Evolutionary conservation across 192 early-diverging fungal species (phyloP).

Genomic region (Coemansia guatemalensis): DNA sequence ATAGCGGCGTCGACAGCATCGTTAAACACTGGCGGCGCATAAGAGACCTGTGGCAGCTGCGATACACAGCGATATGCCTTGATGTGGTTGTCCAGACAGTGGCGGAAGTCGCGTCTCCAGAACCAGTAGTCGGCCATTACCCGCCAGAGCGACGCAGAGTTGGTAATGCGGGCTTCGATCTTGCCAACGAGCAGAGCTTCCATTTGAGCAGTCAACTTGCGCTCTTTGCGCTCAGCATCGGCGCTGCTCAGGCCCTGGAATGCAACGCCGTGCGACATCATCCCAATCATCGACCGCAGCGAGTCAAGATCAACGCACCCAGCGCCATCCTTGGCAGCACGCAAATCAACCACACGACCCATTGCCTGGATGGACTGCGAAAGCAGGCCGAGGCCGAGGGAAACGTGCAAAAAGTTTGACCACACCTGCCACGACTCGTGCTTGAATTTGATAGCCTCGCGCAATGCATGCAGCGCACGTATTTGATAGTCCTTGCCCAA

Average conservation of each 20-base stretch:
- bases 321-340: slow-evolving; percentile 59
- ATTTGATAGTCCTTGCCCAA: slow-evolving; percentile 59
- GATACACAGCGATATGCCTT: slow-evolving; percentile 84
- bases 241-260: slow-evolving; percentile 15
- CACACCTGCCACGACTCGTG: slow-evolving; percentile 89
- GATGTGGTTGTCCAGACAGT: slow-evolving; percentile 72
- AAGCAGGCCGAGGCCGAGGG: slow-evolving; percentile 69
- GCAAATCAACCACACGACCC: slow-evolving; percentile 74
- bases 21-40: slow-evolving; percentile 70
- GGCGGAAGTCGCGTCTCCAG: slow-evolving; percentile 60
- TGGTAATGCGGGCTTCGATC: slow-evolving; percentile 78
- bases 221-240: slow-evolving; percentile 56
- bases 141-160: slow-evolving; percentile 71
- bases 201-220: slow-evolving; percentile 36
- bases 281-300: slow-evolving; percentile 68
- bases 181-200: slow-evolving; percentile 63
- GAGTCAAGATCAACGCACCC: slow-evolving; percentile 79
- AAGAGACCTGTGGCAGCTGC: slow-evolving; percentile 72
- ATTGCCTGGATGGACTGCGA: slow-evolving; percentile 82
- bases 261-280: slow-evolving; percentile 56
- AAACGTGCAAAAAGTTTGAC: slow-evolving; percentile 85
- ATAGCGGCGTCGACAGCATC: slow-evolving; percentile 68
- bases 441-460: slow-evolving; percentile 77
- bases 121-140: slow-evolving; percentile 77
- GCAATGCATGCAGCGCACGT: slow-evolving; percentile 82